These are phyloP conservation scores for Harringtonia lauricola DNA, from an alignment of 2,329 filamentous ascomycete species.

Conservation along the genomic window DNA sequence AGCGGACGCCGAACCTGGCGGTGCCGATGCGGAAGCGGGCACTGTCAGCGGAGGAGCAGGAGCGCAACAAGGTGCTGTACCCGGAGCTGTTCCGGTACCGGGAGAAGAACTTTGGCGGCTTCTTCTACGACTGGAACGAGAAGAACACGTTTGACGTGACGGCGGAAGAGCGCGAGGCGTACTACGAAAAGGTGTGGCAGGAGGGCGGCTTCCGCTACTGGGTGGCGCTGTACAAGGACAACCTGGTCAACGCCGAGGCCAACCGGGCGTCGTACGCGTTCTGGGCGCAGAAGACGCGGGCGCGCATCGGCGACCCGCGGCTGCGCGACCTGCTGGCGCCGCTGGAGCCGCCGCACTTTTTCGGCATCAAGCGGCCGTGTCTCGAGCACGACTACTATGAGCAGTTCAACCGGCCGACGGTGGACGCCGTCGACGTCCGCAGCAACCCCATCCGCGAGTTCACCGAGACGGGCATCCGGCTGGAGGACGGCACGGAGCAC, in stretches of 20 bases:
- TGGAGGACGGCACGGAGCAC: constrained; percentile 27
- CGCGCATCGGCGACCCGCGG: constrained; percentile 35
- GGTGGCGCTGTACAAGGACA: constrained; percentile 43
- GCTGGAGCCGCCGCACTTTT: constrained; percentile 37
- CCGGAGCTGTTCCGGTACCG: constrained; percentile 40
- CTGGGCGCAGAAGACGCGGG: constrained; percentile 39
- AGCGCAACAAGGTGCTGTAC: constrained; percentile 31
- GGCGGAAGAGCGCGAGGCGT: constrained; percentile 34
- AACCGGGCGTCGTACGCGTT: constrained; percentile 45
- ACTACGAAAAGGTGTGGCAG: constrained; percentile 36
- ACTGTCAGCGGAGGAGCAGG: constrained; percentile 39
- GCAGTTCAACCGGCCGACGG: constrained; percentile 31
- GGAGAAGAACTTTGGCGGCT: constrained; percentile 44
- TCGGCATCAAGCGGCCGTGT: constrained; percentile 39
- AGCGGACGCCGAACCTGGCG: constrained; percentile 55
- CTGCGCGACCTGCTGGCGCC: constrained; percentile 42
- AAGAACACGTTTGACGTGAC: constrained; percentile 44
- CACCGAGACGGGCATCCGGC: constrained; percentile 27
- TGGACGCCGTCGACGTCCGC: constrained; percentile 30
- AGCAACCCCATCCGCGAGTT: constrained; percentile 28
- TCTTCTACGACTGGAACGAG: constrained; percentile 43
- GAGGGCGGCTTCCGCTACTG: constrained; percentile 45
- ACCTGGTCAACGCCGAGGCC: constrained; percentile 29
- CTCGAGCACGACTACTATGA: constrained; percentile 34
- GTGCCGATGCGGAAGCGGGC: constrained; percentile 45